Percentiles rank a stretch among this genome's conserved stretches.
phyloP scores from a whole-genome alignment of 1,284 basidiomycete species.

The Sporisorium sorghi region DNA sequence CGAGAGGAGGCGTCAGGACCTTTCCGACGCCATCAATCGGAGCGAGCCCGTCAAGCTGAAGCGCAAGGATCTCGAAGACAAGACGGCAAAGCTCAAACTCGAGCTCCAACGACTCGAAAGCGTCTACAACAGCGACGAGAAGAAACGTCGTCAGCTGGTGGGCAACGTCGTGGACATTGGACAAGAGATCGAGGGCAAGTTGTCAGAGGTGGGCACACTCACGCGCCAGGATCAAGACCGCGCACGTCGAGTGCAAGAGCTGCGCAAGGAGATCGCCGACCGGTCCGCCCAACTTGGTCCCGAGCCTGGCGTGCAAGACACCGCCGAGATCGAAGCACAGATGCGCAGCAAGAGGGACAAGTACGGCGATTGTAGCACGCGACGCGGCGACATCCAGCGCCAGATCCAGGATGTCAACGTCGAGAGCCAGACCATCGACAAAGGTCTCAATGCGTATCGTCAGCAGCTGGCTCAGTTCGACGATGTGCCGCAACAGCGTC shows the following conservation, averaged over 20 bases:
- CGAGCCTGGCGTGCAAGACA: constrained; percentile 36
- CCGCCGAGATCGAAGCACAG: constrained; percentile 42
- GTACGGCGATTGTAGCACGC: constrained; percentile 31
- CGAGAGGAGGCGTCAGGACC: constrained; percentile 27
- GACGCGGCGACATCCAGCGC: constrained; percentile 31
- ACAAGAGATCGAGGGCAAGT: constrained; percentile 33
- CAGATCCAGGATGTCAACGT: constrained; percentile 37
- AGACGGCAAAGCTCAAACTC: constrained; percentile 35
- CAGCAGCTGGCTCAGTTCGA: constrained; percentile 51
- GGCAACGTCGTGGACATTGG: constrained; percentile 39
- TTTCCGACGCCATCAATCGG: constrained; percentile 30
- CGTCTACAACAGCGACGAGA: constrained; percentile 30
- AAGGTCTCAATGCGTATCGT: constrained; percentile 19
- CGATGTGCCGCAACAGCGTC: constrained; percentile 54
- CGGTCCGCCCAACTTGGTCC: constrained; percentile 34
- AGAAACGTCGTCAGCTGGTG: constrained; percentile 27
- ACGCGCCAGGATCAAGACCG: constrained; percentile 46
- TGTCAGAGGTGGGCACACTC: constrained; percentile 40
- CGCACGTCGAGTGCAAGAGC: constrained; percentile 30
- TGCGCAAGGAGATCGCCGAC: constrained; percentile 45
- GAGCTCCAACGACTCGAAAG: constrained; percentile 35
- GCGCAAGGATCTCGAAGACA: constrained; percentile 42
- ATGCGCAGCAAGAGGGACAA: constrained; percentile 38
- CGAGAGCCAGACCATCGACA: constrained; percentile 36
- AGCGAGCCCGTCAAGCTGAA: constrained; percentile 27